A percentile compares a stretch with the other conserved stretches of the same genome.
Evolutionary conservation across 75 land plant species (phyloP).

Genomic region (Pinus albicaulis): DNA sequence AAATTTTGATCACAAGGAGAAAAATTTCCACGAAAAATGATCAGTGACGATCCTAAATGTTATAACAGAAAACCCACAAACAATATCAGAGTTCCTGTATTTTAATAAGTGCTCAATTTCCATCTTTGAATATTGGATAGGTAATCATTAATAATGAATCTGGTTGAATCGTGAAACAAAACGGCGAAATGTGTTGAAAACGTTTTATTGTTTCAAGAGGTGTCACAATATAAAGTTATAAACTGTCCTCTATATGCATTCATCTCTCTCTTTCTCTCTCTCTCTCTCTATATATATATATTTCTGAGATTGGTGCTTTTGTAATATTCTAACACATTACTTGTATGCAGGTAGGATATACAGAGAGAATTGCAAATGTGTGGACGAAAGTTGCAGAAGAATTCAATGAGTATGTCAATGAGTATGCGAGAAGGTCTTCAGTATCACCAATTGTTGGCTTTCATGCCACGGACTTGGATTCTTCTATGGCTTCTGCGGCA

Average conservation of each 20-base stretch:
- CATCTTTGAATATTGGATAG: background rate
- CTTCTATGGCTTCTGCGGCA: background rate
- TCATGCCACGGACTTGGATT: background rate
- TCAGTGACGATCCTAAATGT: too few relatives aligned
- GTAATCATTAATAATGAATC: background rate
- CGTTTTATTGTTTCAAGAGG: background rate
- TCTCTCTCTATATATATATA: background rate
- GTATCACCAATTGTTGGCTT: conserved; percentile 5
- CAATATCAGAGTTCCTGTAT: background rate
- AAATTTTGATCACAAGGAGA: too few relatives aligned
- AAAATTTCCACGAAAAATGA: too few relatives aligned
- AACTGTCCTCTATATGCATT: background rate
- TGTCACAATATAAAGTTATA: background rate
- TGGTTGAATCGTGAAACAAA: background rate
- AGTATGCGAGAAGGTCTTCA: conserved; percentile 18
- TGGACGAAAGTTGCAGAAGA: conserved; percentile 79
- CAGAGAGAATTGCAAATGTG: conserved; percentile 69
- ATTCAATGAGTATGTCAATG: conserved; percentile 41
- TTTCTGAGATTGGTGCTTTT: background rate
- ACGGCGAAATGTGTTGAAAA: background rate
- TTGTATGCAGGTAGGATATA: conserved; percentile 60
- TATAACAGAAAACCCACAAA: background rate
- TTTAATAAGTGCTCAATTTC: background rate
- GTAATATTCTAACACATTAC: background rate
- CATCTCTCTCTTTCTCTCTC: too few relatives aligned